Evolutionary conservation across 2,329 filamentous ascomycete genomes (phyloP).

Genomic region (Calonectria fujianensis): DNA sequence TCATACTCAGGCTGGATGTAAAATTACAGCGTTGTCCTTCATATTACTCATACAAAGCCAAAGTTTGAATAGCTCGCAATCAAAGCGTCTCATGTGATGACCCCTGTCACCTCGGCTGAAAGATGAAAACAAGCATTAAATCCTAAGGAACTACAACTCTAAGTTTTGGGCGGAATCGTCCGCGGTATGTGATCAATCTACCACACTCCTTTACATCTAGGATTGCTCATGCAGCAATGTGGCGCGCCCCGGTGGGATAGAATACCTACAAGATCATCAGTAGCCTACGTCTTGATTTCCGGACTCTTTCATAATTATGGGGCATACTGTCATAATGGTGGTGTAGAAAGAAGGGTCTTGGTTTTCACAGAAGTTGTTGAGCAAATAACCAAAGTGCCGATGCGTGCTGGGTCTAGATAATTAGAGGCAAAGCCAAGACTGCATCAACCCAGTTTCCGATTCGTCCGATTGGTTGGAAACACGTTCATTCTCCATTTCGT

Average conservation of each 20-base stretch:
- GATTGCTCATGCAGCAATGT: neutral
- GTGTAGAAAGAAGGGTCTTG: no score
- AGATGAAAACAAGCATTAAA: neutral
- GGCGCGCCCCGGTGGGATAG: no score
- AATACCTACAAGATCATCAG: neutral
- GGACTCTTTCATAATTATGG: neutral
- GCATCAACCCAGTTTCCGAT: neutral
- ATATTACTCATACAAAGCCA: slow-evolving; percentile 1
- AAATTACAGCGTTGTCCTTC: neutral
- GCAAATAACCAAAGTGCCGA: neutral
- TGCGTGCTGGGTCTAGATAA: neutral
- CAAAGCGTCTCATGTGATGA: neutral
- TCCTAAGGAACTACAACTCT: neutral
- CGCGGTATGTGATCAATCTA: neutral
- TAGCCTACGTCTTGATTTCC: no score
- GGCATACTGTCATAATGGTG: neutral
- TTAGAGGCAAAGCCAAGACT: neutral
- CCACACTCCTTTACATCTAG: neutral
- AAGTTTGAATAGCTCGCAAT: slow-evolving; percentile 7
- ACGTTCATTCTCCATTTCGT: neutral
- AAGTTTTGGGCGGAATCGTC: neutral
- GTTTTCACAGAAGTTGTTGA: neutral
- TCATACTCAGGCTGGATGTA: neutral
- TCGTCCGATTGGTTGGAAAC: slow-evolving; percentile 2
- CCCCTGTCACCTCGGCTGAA: slow-evolving; percentile 8